Evolutionary conservation across 1,284 basidiomycete genomes (phyloP).

Genomic region (Cystobasidium slooffiae): DNA sequence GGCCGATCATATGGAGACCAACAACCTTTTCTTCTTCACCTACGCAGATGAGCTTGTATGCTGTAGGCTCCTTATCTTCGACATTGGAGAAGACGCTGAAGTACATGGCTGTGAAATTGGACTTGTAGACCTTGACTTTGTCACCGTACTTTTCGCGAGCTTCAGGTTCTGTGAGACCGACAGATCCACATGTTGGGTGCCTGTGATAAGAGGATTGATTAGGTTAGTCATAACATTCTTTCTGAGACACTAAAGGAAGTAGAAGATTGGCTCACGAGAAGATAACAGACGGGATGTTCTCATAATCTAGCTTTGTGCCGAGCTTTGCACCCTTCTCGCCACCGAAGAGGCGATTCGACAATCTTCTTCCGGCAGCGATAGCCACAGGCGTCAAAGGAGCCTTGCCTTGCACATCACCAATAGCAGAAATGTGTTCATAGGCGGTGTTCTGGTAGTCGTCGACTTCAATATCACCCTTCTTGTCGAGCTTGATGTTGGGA

Average conservation of each 20-base stretch:
- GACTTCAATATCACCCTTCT: constrained; percentile 80
- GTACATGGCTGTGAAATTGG: constrained; percentile 51
- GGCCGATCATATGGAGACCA: constrained; percentile 90
- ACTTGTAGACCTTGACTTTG: constrained; percentile 84
- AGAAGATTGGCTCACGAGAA: constrained; percentile 72
- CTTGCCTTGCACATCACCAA: constrained; percentile 93
- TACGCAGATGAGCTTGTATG: constrained; percentile 86
- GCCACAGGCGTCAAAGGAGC: constrained; percentile 95
- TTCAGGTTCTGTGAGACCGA: constrained; percentile 87
- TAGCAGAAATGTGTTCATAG: constrained; percentile 73
- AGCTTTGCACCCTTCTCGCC: constrained; percentile 71
- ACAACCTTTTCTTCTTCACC: constrained; percentile 92
- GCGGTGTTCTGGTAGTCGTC: constrained; percentile 89
- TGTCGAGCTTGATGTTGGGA: constrained; percentile 71
- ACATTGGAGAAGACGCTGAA: constrained; percentile 72
- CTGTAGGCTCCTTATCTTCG: constrained; percentile 83
- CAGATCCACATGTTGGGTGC: constrained; percentile 89
- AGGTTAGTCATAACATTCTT: too few relatives aligned
- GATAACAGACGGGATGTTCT: constrained; percentile 86
- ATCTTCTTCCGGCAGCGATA: constrained; percentile 88
- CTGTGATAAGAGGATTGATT: too few relatives aligned
- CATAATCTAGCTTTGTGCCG: constrained; percentile 83
- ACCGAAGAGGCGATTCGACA: constrained; percentile 90
- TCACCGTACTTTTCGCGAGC: constrained; percentile 85
- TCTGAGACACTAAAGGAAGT: too few relatives aligned